Evolutionary conservation across 2,329 filamentous ascomycete species (phyloP).

Genomic region (Fusarium zealandicum): DNA sequence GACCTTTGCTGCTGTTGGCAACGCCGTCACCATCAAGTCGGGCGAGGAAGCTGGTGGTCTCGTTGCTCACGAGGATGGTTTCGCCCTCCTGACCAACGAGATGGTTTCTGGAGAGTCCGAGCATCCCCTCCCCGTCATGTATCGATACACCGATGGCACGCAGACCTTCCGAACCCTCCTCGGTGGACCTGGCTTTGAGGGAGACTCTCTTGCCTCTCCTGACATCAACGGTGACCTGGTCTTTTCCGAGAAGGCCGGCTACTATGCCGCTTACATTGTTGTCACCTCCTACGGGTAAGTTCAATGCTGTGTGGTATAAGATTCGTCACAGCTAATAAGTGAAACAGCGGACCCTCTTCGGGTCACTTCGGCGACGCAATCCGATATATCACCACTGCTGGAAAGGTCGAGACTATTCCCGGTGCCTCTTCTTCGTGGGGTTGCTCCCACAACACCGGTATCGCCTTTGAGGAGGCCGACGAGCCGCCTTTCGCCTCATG

Average conservation of each 20-base stretch:
- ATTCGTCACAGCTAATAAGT: too few relatives aligned
- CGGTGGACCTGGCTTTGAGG: slow-evolving; percentile 62
- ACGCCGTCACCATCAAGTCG: slow-evolving; percentile 57
- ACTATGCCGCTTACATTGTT: slow-evolving; percentile 69
- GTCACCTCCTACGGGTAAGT: slow-evolving; percentile 58
- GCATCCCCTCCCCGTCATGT: slow-evolving; percentile 64
- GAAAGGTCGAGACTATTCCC: slow-evolving; percentile 57
- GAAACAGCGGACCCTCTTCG: slow-evolving; percentile 52
- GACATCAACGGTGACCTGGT: slow-evolving; percentile 70
- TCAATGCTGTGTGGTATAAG: too few relatives aligned
- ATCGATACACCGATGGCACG: slow-evolving; percentile 62
- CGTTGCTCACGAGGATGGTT: slow-evolving; percentile 69
- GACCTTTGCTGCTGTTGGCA: slow-evolving; percentile 62
- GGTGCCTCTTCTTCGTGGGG: slow-evolving; percentile 65
- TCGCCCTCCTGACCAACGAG: slow-evolving; percentile 68
- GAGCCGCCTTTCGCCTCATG: slow-evolving; percentile 64
- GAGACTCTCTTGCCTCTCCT: slow-evolving; percentile 58
- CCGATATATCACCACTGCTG: slow-evolving; percentile 56
- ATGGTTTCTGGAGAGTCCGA: slow-evolving; percentile 58
- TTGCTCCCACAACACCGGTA: slow-evolving; percentile 71
- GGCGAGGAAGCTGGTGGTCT: slow-evolving; percentile 67
- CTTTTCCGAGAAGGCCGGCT: slow-evolving; percentile 61
- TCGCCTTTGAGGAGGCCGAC: slow-evolving; percentile 67
- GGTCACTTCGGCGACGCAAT: slow-evolving; percentile 66
- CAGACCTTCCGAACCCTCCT: slow-evolving; percentile 66